phyloP scores from a whole-genome alignment of 2,329 filamentous ascomycete species.

The Botrytis medusae region DNA sequence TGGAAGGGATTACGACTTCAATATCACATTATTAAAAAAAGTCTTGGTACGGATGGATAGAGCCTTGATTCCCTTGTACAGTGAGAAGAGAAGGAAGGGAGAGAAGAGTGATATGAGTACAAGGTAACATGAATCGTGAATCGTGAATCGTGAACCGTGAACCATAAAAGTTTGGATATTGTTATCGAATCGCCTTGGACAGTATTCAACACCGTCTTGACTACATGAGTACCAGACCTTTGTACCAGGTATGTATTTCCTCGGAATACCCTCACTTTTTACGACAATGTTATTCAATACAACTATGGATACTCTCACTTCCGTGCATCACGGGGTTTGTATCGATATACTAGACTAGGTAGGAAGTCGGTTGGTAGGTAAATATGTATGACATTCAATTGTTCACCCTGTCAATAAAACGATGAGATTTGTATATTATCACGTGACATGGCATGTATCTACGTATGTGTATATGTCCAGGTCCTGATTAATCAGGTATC shows the following conservation, averaged over 20 bases:
- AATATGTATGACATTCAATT: not conserved
- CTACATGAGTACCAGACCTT: no score
- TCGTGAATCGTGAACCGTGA: no score
- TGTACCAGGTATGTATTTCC: not conserved
- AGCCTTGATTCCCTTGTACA: not conserved
- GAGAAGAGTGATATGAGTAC: not conserved
- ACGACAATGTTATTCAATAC: no score
- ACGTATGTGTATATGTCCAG: no score
- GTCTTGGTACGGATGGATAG: constrained; percentile 7
- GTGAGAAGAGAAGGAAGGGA: no score
- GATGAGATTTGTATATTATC: no score
- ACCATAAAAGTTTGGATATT: no score
- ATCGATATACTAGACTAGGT: not conserved
- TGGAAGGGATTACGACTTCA: not conserved
- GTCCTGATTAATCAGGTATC: not conserved
- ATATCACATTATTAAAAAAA: not conserved
- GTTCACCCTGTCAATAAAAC: no score
- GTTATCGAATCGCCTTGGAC: no score
- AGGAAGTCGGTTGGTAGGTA: not conserved
- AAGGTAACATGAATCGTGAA: not conserved
- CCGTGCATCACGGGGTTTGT: not conserved
- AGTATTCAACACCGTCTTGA: no score
- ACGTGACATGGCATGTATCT: no score
- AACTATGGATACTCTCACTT: not conserved
- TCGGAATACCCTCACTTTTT: not conserved